phyloP scores from a whole-genome alignment of 345 rosid genomes.

The Populus ilicifolia region DNA sequence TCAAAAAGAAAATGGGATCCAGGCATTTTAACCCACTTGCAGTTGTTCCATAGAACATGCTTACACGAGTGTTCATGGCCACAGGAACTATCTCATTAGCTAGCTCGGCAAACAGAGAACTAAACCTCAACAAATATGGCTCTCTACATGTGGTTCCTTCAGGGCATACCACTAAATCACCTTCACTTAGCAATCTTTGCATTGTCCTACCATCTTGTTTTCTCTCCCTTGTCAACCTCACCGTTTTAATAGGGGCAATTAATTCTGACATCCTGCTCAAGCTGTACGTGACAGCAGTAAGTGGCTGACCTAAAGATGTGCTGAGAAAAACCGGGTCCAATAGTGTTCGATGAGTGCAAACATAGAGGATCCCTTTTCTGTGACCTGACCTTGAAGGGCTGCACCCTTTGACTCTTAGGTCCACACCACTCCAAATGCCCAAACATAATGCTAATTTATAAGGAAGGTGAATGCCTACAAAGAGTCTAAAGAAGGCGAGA shows the following conservation, averaged over 20 bases:
- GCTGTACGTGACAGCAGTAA: conserved; percentile 88
- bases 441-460: conserved; percentile 41
- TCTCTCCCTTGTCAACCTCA: conserved; percentile 71
- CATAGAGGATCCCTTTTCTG: conserved; percentile 67
- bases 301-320: conserved; percentile 49
- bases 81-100: conserved; percentile 57
- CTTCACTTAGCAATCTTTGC: conserved; percentile 58
- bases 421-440: conserved; percentile 49
- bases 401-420: conserved; percentile 34
- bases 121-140: conserved; percentile 81
- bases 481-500: conserved; percentile 61
- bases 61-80: conserved; percentile 18
- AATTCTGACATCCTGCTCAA: conserved; percentile 80
- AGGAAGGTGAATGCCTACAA: conserved; percentile 57
- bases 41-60: conserved; percentile 32
- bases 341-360: conserved; percentile 82
- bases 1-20: conserved; percentile 27
- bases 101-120: conserved; percentile 83
- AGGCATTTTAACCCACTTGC: conserved; percentile 26
- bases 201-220: conserved; percentile 63
- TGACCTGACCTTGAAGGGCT: conserved; percentile 8
- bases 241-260: conserved; percentile 76
- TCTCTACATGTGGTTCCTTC: conserved; percentile 97
- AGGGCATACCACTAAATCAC: conserved; percentile 86
- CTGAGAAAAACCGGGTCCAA: conserved; percentile 82